These are phyloP conservation scores for Chytriomyces sp. DNA, from an alignment of 192 early-diverging fungal species.

Conservation along the genomic window DNA sequence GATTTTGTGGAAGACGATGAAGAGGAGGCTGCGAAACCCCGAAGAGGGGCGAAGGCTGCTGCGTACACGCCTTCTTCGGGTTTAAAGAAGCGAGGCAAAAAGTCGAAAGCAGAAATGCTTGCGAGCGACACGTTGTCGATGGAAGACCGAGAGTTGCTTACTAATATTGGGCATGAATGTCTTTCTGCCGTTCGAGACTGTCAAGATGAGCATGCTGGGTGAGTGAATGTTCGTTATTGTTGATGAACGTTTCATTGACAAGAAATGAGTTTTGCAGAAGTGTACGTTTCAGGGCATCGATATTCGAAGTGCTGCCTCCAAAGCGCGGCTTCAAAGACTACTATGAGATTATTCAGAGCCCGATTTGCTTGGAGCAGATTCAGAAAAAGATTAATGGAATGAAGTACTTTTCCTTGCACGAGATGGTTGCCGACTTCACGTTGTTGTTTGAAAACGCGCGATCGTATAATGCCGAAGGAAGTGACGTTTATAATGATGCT, in stretches of 20 bases:
- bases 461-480: conserved; percentile 85
- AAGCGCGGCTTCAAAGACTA: conserved; percentile 78
- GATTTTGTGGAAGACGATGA: conserved; percentile 41
- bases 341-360: conserved; percentile 77
- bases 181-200: conserved; percentile 45
- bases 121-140: conserved; percentile 18
- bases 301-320: conserved; percentile 78
- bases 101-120: conserved; percentile 37
- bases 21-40: conserved; percentile 29
- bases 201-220: conserved; percentile 10
- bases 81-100: conserved; percentile 21
- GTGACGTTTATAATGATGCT: conserved; percentile 83
- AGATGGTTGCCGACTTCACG: conserved; percentile 78
- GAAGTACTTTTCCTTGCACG: conserved; percentile 62
- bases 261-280: conserved; percentile 12
- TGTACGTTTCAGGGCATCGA: conserved; percentile 36
- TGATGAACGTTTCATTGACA: background rate
- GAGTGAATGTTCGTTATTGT: background rate
- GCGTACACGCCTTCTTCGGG: conserved; percentile 4
- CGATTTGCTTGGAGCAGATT: conserved; percentile 82
- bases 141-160: conserved; percentile 13
- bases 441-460: conserved; percentile 90
- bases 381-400: conserved; percentile 65
- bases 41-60: background rate
- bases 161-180: conserved; percentile 42